Conservation (phyloP, 306 rosid species). For the Elaeagnus macrophylla region DNA sequence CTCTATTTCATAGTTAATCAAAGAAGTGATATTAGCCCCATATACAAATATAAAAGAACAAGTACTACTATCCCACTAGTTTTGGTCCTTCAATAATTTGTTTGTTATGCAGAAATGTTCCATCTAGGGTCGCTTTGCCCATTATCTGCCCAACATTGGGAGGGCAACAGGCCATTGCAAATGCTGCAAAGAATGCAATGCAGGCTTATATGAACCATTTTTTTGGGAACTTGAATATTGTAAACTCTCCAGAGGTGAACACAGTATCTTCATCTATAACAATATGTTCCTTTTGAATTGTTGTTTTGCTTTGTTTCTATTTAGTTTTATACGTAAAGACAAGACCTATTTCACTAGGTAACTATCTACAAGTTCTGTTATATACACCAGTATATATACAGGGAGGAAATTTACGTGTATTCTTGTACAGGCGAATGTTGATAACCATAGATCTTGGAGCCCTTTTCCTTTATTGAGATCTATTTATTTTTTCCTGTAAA, state of each 20-base stretch:
- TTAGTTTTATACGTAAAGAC: too few species aligned
- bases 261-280: neutral
- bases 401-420: too few species aligned
- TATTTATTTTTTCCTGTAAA: too few species aligned
- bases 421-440: too few species aligned
- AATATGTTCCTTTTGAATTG: neutral
- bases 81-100: conserved; percentile 7
- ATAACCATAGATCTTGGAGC: too few species aligned
- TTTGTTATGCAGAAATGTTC: conserved; percentile 54
- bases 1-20: too few species aligned
- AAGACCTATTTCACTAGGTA: too few species aligned
- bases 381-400: too few species aligned
- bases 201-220: conserved; percentile 79
- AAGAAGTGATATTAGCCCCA: too few species aligned
- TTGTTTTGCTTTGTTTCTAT: too few species aligned
- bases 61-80: conserved; percentile 1
- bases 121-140: conserved; percentile 72
- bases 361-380: too few species aligned
- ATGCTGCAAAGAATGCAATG: conserved; percentile 75
- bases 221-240: conserved; percentile 68
- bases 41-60: neutral
- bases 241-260: conserved; percentile 82
- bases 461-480: too few species aligned
- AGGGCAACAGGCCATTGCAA: conserved; percentile 64
- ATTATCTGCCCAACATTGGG: conserved; percentile 71